These are phyloP conservation scores for Aspergillus sp. DNA, from an alignment of 2,329 filamentous ascomycete genomes.

Conservation along the genomic window DNA sequence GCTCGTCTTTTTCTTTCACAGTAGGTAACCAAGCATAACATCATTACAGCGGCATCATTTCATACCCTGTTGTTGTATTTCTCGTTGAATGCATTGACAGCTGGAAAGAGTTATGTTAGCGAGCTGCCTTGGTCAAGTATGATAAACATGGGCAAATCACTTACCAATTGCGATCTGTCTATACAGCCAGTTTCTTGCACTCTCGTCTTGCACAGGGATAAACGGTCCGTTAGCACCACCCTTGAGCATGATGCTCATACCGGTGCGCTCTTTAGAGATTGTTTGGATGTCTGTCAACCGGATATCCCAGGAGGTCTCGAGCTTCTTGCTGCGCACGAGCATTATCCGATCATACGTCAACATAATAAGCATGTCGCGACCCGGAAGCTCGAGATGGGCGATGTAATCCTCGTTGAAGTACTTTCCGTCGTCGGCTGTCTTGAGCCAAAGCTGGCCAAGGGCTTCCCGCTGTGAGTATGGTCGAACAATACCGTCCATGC, in stretches of 20 bases:
- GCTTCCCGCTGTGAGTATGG: slow-evolving; percentile 94
- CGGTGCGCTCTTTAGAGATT: slow-evolving; percentile 93
- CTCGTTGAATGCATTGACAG: slow-evolving; percentile 68
- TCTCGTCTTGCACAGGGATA: slow-evolving; percentile 89
- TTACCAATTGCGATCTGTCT: slow-evolving; percentile 61
- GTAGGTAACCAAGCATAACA: slow-evolving; percentile 4
- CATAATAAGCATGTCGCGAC: slow-evolving; percentile 86
- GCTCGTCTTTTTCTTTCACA: background rate
- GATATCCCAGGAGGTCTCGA: slow-evolving; percentile 94
- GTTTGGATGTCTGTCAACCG: slow-evolving; percentile 94
- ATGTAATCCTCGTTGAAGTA: slow-evolving; percentile 99
- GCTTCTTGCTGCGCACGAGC: slow-evolving; percentile 80
- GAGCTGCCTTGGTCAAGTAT: slow-evolving; percentile 11
- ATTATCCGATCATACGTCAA: slow-evolving; percentile 85
- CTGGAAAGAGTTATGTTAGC: slow-evolving; percentile 25
- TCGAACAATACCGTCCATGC: slow-evolving; percentile 86
- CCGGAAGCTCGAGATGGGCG: slow-evolving; percentile 87
- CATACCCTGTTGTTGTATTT: slow-evolving; percentile 52
- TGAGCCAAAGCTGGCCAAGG: slow-evolving; percentile 96
- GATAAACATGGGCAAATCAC: slow-evolving; percentile 16
- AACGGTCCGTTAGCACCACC: slow-evolving; percentile 94
- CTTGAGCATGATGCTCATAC: slow-evolving; percentile 82
- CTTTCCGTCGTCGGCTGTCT: slow-evolving; percentile 94
- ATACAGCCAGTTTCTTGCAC: slow-evolving; percentile 66
- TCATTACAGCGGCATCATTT: slow-evolving; percentile 7